Percentiles rank a stretch among this genome's conserved stretches.
phyloP scores from a whole-genome alignment of 2,329 filamentous ascomycete genomes.

The Septoria petroselini region DNA sequence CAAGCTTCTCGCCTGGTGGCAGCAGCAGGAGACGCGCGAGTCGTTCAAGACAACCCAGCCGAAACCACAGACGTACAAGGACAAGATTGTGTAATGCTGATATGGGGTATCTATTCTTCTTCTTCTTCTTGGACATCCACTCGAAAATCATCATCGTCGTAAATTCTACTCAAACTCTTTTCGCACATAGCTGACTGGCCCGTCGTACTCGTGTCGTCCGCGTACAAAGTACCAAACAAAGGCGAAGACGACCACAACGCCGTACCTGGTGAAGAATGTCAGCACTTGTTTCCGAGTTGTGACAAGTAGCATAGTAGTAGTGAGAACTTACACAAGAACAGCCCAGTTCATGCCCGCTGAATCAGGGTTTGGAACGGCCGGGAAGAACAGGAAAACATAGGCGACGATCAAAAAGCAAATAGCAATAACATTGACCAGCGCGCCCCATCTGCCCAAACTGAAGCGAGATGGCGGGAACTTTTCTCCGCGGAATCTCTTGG shows the following conservation, averaged over 20 bases:
- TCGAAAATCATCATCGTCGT: no score
- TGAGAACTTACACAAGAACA: conserved; percentile 29
- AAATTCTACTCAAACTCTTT: conserved; percentile 10
- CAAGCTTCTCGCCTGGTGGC: conserved; percentile 46
- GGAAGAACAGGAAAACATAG: conserved; percentile 31
- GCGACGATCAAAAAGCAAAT: conserved; percentile 25
- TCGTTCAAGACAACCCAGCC: conserved; percentile 40
- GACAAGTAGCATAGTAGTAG: neutral
- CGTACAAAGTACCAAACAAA: conserved; percentile 22
- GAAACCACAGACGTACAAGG: conserved; percentile 36
- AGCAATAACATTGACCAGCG: conserved; percentile 27
- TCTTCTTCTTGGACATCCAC: neutral
- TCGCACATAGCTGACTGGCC: conserved; percentile 27
- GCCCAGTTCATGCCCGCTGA: conserved; percentile 35
- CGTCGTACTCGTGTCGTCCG: conserved; percentile 27
- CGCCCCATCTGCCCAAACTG: conserved; percentile 32
- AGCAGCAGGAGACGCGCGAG: conserved; percentile 44
- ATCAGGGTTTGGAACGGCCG: conserved; percentile 27
- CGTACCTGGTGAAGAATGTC: conserved; percentile 2
- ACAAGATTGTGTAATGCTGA: conserved; percentile 37
- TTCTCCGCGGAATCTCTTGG: conserved; percentile 25
- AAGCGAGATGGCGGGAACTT: conserved; percentile 27
- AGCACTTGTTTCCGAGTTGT: neutral
- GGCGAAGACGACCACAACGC: conserved; percentile 20
- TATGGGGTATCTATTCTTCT: neutral